phyloP scores from a whole-genome alignment of 2,329 filamentous ascomycete species.

The Colletotrichum karsti region DNA sequence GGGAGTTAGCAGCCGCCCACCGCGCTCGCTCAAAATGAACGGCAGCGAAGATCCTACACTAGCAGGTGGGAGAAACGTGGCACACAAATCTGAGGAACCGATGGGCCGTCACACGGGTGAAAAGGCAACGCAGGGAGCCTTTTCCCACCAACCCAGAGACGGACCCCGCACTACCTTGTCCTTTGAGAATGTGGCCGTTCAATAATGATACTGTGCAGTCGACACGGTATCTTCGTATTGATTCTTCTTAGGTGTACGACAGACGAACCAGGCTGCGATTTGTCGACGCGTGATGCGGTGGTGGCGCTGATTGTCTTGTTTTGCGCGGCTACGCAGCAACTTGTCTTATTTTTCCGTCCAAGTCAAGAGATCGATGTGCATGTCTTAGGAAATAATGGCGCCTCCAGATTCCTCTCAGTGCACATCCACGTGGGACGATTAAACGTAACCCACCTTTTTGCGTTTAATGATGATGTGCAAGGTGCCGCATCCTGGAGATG shows the following conservation, averaged over 20 bases:
- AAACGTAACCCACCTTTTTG: slow-evolving; percentile 19
- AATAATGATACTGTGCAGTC: background rate
- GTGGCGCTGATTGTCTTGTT: background rate
- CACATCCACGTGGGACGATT: slow-evolving; percentile 26
- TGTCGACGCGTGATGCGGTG: background rate
- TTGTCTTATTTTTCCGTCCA: slow-evolving; percentile 4
- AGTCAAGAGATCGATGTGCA: background rate
- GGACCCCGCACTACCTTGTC: background rate
- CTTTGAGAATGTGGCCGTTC: background rate
- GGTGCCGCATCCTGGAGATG: slow-evolving; percentile 15
- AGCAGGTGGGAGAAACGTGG: slow-evolving; percentile 29
- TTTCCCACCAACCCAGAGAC: slow-evolving; percentile 14
- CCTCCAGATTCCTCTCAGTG: slow-evolving; percentile 14
- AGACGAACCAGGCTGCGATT: too few relatives aligned
- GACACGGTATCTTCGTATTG: background rate
- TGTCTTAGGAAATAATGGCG: background rate
- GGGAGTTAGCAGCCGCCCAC: background rate
- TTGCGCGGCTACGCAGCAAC: background rate
- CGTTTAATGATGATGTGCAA: slow-evolving; percentile 31
- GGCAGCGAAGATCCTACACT: slow-evolving; percentile 25
- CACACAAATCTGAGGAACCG: slow-evolving; percentile 27
- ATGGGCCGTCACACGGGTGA: slow-evolving; percentile 21
- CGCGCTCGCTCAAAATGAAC: background rate
- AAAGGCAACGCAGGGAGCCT: slow-evolving; percentile 17
- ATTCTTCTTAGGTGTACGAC: too few relatives aligned